Conservation (phyloP, 1,284 basidiomycete genomes). For the Puccinia sorghi region DNA sequence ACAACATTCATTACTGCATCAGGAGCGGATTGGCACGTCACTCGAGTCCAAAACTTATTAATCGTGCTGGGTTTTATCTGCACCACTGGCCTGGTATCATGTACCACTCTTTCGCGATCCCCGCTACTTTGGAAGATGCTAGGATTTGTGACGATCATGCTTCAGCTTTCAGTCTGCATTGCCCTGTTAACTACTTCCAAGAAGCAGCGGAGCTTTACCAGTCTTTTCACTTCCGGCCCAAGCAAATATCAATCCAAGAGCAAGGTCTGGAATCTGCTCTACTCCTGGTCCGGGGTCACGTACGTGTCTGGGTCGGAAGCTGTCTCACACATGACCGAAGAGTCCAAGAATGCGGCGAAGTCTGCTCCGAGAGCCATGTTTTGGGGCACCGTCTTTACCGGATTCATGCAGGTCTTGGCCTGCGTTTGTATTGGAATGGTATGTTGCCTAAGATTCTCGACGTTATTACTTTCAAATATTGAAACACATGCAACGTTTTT, state of each 20-base stretch:
- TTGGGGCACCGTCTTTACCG: not conserved
- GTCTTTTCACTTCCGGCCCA: slow-evolving; percentile 3
- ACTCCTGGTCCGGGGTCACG: not conserved
- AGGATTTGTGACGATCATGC: not conserved
- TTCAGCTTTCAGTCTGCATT: slow-evolving; percentile 32
- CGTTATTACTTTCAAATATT: too few relatives aligned
- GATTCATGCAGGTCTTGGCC: not conserved
- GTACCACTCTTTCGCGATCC: slow-evolving; percentile 13
- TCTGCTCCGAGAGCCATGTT: slow-evolving; percentile 30
- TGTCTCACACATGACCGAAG: slow-evolving; percentile 43
- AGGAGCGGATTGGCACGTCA: slow-evolving; percentile 16
- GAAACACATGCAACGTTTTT: not conserved
- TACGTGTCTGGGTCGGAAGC: slow-evolving; percentile 14
- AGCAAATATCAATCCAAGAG: not conserved
- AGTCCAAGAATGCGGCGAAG: slow-evolving; percentile 17
- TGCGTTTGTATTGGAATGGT: slow-evolving; percentile 31
- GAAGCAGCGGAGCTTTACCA: slow-evolving; percentile 20
- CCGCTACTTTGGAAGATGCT: slow-evolving; percentile 42
- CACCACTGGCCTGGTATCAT: slow-evolving; percentile 6
- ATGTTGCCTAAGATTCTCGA: not conserved
- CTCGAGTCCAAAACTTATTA: not conserved
- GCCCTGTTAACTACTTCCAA: slow-evolving; percentile 22
- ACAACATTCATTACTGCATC: slow-evolving; percentile 22
- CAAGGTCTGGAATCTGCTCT: slow-evolving; percentile 15
- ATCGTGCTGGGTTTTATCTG: not conserved